Evolutionary conservation across 305 asterid genomes (phyloP).

Genomic region (Andrographis paniculata): DNA sequence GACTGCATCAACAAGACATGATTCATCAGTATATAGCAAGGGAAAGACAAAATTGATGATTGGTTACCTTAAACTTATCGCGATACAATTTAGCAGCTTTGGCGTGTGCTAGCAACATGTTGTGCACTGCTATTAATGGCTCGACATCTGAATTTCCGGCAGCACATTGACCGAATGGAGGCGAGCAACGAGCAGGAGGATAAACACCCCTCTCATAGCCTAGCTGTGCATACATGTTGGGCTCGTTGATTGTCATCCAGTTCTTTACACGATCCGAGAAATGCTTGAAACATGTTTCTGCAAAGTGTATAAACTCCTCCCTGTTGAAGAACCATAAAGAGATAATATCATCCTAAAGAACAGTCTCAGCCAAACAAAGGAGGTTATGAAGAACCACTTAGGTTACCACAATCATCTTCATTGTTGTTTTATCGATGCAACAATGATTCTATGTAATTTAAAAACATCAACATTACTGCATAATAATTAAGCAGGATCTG

Average conservation of each 20-base stretch:
- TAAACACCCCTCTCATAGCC: slow-evolving; percentile 35
- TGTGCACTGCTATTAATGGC: slow-evolving; percentile 57
- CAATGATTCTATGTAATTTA: too few species aligned
- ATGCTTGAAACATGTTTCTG: slow-evolving; percentile 55
- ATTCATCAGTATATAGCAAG: not conserved
- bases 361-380: not conserved
- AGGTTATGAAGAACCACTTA: too few species aligned
- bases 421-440: too few species aligned
- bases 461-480: too few species aligned
- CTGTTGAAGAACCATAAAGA: slow-evolving; percentile 21
- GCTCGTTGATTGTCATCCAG: slow-evolving; percentile 79
- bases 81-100: slow-evolving; percentile 53
- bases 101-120: slow-evolving; percentile 68
- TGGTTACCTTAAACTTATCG: slow-evolving; percentile 45
- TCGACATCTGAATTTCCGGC: slow-evolving; percentile 67
- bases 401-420: too few species aligned
- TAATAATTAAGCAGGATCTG: not conserved
- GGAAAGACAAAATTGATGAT: not conserved
- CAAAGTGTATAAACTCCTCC: slow-evolving; percentile 64
- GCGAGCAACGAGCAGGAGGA: slow-evolving; percentile 69
- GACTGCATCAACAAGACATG: not conserved
- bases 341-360: not conserved
- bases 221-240: slow-evolving; percentile 44
- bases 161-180: slow-evolving; percentile 65
- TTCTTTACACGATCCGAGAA: slow-evolving; percentile 75